A percentile compares a stretch with the other conserved stretches of the same genome.
Conservation (phyloP, 1,139 yeast species). For the Saccharomyces hybrid region DNA sequence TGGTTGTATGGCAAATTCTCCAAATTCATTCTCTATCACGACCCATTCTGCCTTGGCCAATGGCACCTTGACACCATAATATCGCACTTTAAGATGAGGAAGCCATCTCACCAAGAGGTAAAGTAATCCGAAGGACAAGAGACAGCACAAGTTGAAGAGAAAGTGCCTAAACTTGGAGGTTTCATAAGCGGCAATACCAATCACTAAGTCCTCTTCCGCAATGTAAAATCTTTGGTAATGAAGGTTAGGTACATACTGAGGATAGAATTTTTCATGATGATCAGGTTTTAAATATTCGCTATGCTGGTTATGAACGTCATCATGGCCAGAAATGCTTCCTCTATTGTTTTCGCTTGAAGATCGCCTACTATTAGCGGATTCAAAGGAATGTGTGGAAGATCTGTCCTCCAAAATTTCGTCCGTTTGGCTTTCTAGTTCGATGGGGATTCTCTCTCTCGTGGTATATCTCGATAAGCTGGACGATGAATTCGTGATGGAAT, state of each 20-base stretch:
- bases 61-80: constrained; percentile 60
- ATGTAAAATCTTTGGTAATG: constrained; percentile 76
- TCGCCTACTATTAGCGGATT: constrained; percentile 9
- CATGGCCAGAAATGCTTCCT: constrained; percentile 19
- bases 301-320: constrained; percentile 22
- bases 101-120: constrained; percentile 77
- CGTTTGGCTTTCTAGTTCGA: constrained; percentile 33
- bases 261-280: constrained; percentile 39
- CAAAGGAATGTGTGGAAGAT: constrained; percentile 15
- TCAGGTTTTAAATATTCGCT: constrained; percentile 31
- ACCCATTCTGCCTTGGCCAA: constrained; percentile 88
- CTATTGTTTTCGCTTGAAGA: constrained; percentile 18
- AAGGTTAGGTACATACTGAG: constrained; percentile 39
- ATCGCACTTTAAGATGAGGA: constrained; percentile 63
- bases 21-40: constrained; percentile 88
- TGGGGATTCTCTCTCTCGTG: constrained; percentile 40
- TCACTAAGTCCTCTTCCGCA: constrained; percentile 90
- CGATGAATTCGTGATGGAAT: constrained; percentile 29
- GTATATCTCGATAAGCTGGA: constrained; percentile 34
- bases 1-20: constrained; percentile 60
- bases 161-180: constrained; percentile 43
- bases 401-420: constrained; percentile 17
- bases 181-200: constrained; percentile 86
- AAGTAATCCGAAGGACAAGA: constrained; percentile 59
- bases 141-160: constrained; percentile 49